Percentiles rank a stretch among this genome's conserved stretches.
Conservation (phyloP, 805 yeast genomes). For the Yarrowia phangngaensis region DNA sequence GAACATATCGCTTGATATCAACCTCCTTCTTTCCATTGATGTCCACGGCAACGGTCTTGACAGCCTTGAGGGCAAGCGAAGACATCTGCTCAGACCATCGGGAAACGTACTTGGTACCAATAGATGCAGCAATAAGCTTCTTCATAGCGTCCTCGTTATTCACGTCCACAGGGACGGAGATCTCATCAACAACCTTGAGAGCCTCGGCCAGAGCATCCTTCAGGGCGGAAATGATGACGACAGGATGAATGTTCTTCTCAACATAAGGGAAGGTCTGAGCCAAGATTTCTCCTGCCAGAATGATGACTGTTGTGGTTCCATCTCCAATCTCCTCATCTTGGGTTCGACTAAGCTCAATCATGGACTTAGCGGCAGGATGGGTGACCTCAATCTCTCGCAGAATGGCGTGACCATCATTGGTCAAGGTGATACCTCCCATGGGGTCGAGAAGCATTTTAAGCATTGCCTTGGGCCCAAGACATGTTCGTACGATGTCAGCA, state of each 20-base stretch:
- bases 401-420: conserved; percentile 98
- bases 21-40: conserved; percentile 65
- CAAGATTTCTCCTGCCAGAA: conserved; percentile 92
- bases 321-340: conserved; percentile 99
- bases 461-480: conserved; percentile 99
- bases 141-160: conserved; percentile 83
- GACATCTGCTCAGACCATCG: conserved; percentile 94
- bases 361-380: conserved; percentile 98
- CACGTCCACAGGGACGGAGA: conserved; percentile 78
- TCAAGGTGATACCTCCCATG: conserved; percentile 85
- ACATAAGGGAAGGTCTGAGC: conserved; percentile 90
- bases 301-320: conserved; percentile 96
- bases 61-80: conserved; percentile 78
- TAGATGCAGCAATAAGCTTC: conserved; percentile 79
- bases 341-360: conserved; percentile 94
- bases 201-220: conserved; percentile 90
- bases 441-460: conserved; percentile 96
- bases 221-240: conserved; percentile 88
- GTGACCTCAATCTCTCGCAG: conserved; percentile 93
- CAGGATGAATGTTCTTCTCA: conserved; percentile 95
- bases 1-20: conserved; percentile 86
- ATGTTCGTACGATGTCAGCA: conserved; percentile 94
- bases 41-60: conserved; percentile 67
- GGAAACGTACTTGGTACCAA: conserved; percentile 91
- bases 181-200: conserved; percentile 74